A percentile compares a stretch with the other conserved stretches of the same genome.
Conservation (phyloP, 2,329 filamentous ascomycete genomes). For the Epichloe aotearoae region DNA sequence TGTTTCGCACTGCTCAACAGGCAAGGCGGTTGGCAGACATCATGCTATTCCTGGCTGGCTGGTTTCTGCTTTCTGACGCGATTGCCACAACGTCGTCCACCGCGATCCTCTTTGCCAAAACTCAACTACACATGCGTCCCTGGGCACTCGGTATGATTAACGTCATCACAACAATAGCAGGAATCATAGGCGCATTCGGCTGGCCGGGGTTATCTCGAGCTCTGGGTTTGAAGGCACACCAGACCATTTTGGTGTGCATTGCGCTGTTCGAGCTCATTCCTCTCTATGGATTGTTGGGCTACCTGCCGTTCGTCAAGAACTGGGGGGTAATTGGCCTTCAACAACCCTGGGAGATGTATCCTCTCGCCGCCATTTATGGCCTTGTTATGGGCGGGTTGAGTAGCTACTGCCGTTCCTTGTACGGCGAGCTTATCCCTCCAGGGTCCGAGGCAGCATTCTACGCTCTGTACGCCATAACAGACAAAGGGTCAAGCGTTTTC, state of each 20-base stretch:
- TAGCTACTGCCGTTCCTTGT: constrained; percentile 83
- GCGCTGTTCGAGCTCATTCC: constrained; percentile 84
- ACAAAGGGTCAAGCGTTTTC: constrained; percentile 90
- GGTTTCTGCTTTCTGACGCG: constrained; percentile 90
- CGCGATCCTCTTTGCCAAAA: constrained; percentile 92
- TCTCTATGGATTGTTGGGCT: constrained; percentile 78
- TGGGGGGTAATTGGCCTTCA: constrained; percentile 77
- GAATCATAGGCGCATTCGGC: constrained; percentile 76
- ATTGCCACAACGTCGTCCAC: constrained; percentile 92
- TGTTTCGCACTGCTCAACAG: constrained; percentile 66
- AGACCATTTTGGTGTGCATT: constrained; percentile 89
- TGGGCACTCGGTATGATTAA: constrained; percentile 85
- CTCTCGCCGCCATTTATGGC: constrained; percentile 78
- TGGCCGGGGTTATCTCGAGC: constrained; percentile 70
- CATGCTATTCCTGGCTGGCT: constrained; percentile 67
- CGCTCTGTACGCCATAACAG: constrained; percentile 90
- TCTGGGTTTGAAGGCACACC: constrained; percentile 60
- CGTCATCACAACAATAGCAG: constrained; percentile 74
- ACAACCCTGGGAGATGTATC: constrained; percentile 94
- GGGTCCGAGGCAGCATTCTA: constrained; percentile 95
- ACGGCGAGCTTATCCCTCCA: constrained; percentile 84
- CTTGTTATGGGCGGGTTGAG: constrained; percentile 88
- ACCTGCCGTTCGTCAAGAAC: constrained; percentile 62
- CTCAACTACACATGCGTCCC: constrained; percentile 76
- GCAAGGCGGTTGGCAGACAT: constrained; percentile 63